Base-by-base conservation (phyloP, 176 grass and related monocot genomes). In the Raddia distichophylla region DNA sequence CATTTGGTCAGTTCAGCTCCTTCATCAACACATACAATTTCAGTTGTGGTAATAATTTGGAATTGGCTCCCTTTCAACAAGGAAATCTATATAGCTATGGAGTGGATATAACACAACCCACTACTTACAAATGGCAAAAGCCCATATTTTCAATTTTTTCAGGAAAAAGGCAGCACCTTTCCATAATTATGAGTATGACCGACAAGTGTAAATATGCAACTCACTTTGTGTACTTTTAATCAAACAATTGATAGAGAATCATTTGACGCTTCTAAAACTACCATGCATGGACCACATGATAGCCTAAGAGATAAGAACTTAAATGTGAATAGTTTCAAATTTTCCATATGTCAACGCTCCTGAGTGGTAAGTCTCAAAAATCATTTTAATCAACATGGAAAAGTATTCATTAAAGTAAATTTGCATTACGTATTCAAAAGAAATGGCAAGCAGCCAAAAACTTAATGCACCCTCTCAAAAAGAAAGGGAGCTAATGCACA, bases 21-120 rank as follows among this genome's bases (percentile, higher is more conserved):
- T 75, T 60, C 17, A 60, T 75, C 71, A 46, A 60, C 2, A n/a
- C 35, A 71, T 61, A 32, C n/a, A n/a, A n/a, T n/a, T 73, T 47
- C 68, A 8, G 27, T 20, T 42, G n/a, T 49, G 37, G 20, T 33
- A 34, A 13, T 22, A 48, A 60, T 3, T 58, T 37, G 52, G 52
- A 18, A 58, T 56, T 8, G 6, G 27, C 83, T 76, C 42, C 11
- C 40, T 80, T 80, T 8, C 8, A 22, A 64, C 27, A 56, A 19
- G 32, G 37, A 4, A 53, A 40, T 40, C 37, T 40, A 4, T 40
- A 40, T 27, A 19, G 10, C 46, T 64, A 64, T 10, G 2, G 40
- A 10, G 52, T 3, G 3, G n/a, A 27, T 76, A 54, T 45, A 1
- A 9, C 32, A 48, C 27, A 19, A 8, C 33, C 76, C 3, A 16